phyloP scores from a whole-genome alignment of 345 rosid species.

The Arabis hirsuta region DNA sequence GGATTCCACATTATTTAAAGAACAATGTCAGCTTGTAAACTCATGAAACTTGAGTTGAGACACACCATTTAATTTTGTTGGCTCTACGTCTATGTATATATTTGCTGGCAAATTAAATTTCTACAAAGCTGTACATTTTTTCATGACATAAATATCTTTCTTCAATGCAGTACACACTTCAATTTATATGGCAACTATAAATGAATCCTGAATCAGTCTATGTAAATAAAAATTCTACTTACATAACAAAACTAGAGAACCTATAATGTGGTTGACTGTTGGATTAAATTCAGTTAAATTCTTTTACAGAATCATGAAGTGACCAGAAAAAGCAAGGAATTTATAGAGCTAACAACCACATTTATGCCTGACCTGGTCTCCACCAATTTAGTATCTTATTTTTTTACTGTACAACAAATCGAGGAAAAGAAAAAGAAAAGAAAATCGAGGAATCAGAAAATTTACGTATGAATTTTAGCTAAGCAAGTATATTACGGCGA shows the following conservation, averaged over 20 bases:
- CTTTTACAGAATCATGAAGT: slow-evolving; percentile 24
- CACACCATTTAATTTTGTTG: not conserved
- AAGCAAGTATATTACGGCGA: no score
- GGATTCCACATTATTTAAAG: slow-evolving; percentile 25
- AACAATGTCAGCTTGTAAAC: slow-evolving; percentile 31
- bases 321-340: slow-evolving; percentile 12
- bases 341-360: slow-evolving; percentile 22
- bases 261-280: not conserved
- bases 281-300: slow-evolving; percentile 14
- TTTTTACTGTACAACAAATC: slow-evolving; percentile 19
- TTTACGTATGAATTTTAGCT: no score
- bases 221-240: not conserved
- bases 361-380: slow-evolving; percentile 36
- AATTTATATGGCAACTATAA: no score
- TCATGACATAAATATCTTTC: no score
- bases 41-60: not conserved
- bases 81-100: not conserved
- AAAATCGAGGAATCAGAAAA: no score
- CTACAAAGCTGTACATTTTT: no score
- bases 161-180: no score
- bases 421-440: no score
- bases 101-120: slow-evolving; percentile 12
- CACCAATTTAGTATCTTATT: slow-evolving; percentile 29
- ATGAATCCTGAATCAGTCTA: no score
- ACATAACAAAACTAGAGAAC: slow-evolving; percentile 1